These are phyloP conservation scores for Mycena alexandri DNA, from an alignment of 768 basidiomycete species.

Conservation along the genomic window DNA sequence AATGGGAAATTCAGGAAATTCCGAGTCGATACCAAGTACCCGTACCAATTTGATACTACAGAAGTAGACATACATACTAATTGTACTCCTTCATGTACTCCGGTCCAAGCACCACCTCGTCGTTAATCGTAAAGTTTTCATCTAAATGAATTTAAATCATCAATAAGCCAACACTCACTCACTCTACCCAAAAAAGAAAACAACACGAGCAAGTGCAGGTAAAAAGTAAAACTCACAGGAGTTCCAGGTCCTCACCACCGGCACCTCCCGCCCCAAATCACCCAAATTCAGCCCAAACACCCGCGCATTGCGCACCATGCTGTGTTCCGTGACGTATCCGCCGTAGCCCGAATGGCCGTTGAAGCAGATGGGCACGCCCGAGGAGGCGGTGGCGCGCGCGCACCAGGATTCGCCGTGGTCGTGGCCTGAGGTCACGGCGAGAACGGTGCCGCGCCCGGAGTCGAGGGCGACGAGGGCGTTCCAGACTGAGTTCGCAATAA, in stretches of 20 bases:
- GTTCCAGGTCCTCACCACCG: constrained; percentile 38
- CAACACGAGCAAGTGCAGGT: not conserved
- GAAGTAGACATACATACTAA: no score
- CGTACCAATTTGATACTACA: no score
- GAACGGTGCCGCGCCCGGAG: constrained; percentile 31
- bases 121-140: constrained; percentile 32
- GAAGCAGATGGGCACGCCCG: constrained; percentile 38
- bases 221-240: constrained; percentile 27
- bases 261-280: constrained; percentile 24
- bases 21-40: no score
- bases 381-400: constrained; percentile 30
- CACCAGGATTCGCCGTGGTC: constrained; percentile 41
- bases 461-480: constrained; percentile 34
- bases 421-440: constrained; percentile 39
- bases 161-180: not conserved
- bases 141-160: constrained; percentile 13
- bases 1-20: no score
- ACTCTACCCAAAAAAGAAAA: not conserved
- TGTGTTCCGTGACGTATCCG: constrained; percentile 37
- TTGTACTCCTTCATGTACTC: constrained; percentile 31
- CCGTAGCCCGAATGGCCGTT: constrained; percentile 40
- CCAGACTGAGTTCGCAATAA: constrained; percentile 25
- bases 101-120: constrained; percentile 36
- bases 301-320: constrained; percentile 34
- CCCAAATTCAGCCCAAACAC: constrained; percentile 34